A percentile compares a stretch with the other conserved stretches of the same genome.
phyloP scores from a whole-genome alignment of 1,139 yeast species.

The Chernovozyma sophiae-reginae region DNA sequence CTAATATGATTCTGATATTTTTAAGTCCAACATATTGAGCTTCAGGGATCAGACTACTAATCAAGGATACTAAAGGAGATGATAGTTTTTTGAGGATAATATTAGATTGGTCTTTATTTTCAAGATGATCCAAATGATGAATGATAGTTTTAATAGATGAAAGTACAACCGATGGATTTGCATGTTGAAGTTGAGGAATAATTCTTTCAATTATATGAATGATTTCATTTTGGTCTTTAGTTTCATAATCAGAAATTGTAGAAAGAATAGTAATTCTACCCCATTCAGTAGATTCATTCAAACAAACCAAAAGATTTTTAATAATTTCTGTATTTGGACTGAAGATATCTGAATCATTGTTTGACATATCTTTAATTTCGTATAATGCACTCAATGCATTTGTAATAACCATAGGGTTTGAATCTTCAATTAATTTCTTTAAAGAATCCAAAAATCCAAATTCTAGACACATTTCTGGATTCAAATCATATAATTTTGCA shows the following conservation, averaged over 20 bases:
- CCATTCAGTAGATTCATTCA: conserved; percentile 99
- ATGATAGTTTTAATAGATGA: conserved; percentile 81
- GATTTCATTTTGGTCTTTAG: conserved; percentile 59
- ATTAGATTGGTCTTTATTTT: conserved; percentile 24
- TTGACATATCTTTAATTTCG: conserved; percentile 65
- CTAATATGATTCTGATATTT: conserved; percentile 85
- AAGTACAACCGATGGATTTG: conserved; percentile 91
- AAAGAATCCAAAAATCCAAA: conserved; percentile 78
- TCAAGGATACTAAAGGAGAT: conserved; percentile 88
- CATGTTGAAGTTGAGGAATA: conserved; percentile 95
- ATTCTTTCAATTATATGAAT: conserved; percentile 86
- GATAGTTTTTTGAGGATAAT: conserved; percentile 65
- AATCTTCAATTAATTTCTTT: conserved; percentile 69
- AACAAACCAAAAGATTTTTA: conserved; percentile 68
- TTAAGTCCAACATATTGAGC: conserved; percentile 93
- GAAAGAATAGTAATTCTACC: conserved; percentile 88
- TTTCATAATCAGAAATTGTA: conserved; percentile 70
- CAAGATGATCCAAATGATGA: conserved; percentile 54
- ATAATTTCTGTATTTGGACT: conserved; percentile 43
- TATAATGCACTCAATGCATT: conserved; percentile 84
- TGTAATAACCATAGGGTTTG: conserved; percentile 96
- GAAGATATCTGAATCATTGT: conserved; percentile 46
- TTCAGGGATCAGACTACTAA: conserved; percentile 83
- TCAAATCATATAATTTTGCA: conserved; percentile 88
- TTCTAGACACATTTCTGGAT: conserved; percentile 76